phyloP scores from a whole-genome alignment of 768 basidiomycete species.

The Dioszegia aurantiaca region DNA sequence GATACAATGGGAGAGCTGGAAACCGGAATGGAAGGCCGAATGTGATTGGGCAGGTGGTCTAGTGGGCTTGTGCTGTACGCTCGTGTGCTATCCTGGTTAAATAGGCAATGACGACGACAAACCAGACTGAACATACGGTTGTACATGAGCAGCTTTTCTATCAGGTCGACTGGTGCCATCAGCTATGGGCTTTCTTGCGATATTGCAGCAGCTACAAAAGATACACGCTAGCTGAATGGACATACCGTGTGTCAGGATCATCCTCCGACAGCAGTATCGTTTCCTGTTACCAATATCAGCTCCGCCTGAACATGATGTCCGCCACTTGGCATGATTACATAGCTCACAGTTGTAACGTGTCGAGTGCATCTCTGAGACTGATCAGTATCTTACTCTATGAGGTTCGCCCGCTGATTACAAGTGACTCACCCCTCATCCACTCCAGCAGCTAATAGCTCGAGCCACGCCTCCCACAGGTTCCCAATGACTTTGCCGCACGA shows the following conservation, averaged over 20 bases:
- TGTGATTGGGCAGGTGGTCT: not conserved
- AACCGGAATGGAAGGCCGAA: slow-evolving; percentile 8
- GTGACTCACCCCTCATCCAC: slow-evolving; percentile 78
- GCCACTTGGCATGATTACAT: too few species aligned
- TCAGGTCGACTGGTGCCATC: slow-evolving; percentile 69
- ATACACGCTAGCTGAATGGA: not conserved
- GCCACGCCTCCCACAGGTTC: slow-evolving; percentile 88
- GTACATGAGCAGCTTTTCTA: slow-evolving; percentile 93
- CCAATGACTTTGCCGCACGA: slow-evolving; percentile 97
- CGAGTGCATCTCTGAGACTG: slow-evolving; percentile 72
- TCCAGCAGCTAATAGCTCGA: slow-evolving; percentile 74
- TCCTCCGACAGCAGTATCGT: slow-evolving; percentile 91
- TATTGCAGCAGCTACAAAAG: too few species aligned
- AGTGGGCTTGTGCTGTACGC: not conserved
- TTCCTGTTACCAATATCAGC: slow-evolving; percentile 54
- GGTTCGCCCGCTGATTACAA: too few species aligned
- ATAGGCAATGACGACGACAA: not conserved
- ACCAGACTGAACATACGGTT: slow-evolving; percentile 65
- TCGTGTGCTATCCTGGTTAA: slow-evolving; percentile 19
- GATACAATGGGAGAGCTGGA: not conserved
- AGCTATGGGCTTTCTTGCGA: slow-evolving; percentile 13
- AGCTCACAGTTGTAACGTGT: slow-evolving; percentile 68
- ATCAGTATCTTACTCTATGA: too few species aligned
- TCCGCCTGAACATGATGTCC: not conserved
- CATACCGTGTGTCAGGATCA: slow-evolving; percentile 82